phyloP scores from a whole-genome alignment of 768 basidiomycete species.

The Sistotremastrum niveocremeum region DNA sequence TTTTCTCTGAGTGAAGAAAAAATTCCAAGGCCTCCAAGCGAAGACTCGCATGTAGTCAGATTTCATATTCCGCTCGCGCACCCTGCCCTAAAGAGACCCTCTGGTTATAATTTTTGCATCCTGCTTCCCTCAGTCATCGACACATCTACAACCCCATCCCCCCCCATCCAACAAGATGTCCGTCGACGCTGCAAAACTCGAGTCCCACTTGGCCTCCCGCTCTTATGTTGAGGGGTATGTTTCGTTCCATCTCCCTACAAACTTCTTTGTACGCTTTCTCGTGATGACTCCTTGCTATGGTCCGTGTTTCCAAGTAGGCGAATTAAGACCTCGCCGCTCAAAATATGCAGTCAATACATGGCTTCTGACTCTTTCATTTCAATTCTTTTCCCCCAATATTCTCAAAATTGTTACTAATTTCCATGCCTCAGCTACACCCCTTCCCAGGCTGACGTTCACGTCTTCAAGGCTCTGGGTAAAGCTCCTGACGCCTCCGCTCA shows the following conservation, averaged over 20 bases:
- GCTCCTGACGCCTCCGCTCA: slow-evolving; percentile 49
- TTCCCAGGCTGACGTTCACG: slow-evolving; percentile 87
- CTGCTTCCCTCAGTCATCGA: too few species aligned
- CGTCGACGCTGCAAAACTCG: slow-evolving; percentile 56
- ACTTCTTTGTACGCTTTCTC: slow-evolving; percentile 4
- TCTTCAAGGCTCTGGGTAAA: slow-evolving; percentile 68
- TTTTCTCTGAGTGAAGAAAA: too few species aligned
- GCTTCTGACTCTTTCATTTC: slow-evolving; percentile 18
- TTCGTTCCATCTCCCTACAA: slow-evolving; percentile 7
- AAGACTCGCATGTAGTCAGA: too few species aligned
- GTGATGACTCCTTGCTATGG: slow-evolving; percentile 76
- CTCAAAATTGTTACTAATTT: slow-evolving; percentile 1
- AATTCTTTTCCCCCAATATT: slow-evolving; percentile 1
- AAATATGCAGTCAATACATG: slow-evolving; percentile 65
- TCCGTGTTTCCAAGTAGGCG: slow-evolving; percentile 94
- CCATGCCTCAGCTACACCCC: slow-evolving; percentile 57
- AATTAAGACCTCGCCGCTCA: slow-evolving; percentile 75
- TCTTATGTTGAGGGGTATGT: slow-evolving; percentile 90
- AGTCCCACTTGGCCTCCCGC: slow-evolving; percentile 73
- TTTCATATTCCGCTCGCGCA: too few species aligned
- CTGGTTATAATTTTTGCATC: too few species aligned
- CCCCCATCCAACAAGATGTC: slow-evolving; percentile 33
- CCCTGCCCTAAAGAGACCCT: too few species aligned
- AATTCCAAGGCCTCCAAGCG: too few species aligned
- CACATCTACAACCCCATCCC: too few species aligned